These are phyloP conservation scores for Fusarium hostae DNA, from an alignment of 2,329 filamentous ascomycete species.

Conservation along the genomic window DNA sequence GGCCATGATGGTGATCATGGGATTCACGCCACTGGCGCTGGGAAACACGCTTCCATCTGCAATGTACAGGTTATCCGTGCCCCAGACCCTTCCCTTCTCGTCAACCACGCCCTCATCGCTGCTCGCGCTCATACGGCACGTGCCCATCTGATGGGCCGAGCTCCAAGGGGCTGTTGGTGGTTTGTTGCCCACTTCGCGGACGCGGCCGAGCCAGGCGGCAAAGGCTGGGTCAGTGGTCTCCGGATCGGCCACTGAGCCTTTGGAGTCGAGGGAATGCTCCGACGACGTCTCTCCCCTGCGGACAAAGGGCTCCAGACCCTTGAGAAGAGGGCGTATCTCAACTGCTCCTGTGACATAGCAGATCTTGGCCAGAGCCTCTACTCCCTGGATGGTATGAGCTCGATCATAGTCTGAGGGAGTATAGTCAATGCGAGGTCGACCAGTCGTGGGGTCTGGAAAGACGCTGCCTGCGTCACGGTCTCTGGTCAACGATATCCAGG, in stretches of 20 bases:
- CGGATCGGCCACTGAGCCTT: slow-evolving; percentile 44
- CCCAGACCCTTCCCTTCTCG: slow-evolving; percentile 71
- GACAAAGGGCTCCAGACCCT: slow-evolving; percentile 72
- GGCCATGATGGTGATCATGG: slow-evolving; percentile 82
- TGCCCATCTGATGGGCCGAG: slow-evolving; percentile 86
- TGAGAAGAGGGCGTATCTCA: slow-evolving; percentile 78
- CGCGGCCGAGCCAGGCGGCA: slow-evolving; percentile 66
- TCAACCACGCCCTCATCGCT: slow-evolving; percentile 67
- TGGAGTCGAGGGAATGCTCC: slow-evolving; percentile 26
- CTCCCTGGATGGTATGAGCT: slow-evolving; percentile 75
- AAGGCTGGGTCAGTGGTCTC: slow-evolving; percentile 71
- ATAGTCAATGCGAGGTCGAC: slow-evolving; percentile 75
- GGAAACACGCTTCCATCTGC: slow-evolving; percentile 82
- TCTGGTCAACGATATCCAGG: slow-evolving; percentile 78
- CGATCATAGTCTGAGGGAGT: slow-evolving; percentile 77
- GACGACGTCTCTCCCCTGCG: slow-evolving; percentile 41
- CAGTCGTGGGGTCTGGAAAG: slow-evolving; percentile 75
- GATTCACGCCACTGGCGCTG: slow-evolving; percentile 81
- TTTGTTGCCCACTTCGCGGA: slow-evolving; percentile 61
- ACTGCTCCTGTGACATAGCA: slow-evolving; percentile 80
- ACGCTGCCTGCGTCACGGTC: slow-evolving; percentile 82
- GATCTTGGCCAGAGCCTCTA: slow-evolving; percentile 78
- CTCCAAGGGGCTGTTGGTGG: slow-evolving; percentile 65
- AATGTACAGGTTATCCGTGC: slow-evolving; percentile 71
- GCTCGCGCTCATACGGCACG: slow-evolving; percentile 74